Evolutionary conservation across 331 rosid species (phyloP).

Genomic region (Spiraea crenata): DNA sequence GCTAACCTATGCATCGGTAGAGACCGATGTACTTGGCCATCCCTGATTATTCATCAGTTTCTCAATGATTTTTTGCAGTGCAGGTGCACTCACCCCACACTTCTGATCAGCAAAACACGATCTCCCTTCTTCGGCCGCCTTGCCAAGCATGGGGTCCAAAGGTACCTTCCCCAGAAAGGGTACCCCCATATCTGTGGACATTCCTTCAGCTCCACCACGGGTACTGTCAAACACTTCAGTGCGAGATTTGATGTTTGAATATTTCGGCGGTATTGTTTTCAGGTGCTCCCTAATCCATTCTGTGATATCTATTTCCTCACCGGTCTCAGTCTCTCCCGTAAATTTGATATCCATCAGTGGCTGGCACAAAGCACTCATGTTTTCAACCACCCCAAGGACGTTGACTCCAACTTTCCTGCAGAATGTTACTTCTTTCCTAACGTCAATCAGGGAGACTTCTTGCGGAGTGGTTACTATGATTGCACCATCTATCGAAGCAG

Average conservation of each 20-base stretch:
- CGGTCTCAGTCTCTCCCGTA: slow-evolving; percentile 46
- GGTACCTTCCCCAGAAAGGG: slow-evolving; percentile 91
- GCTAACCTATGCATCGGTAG: slow-evolving; percentile 39
- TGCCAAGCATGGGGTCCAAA: slow-evolving; percentile 84
- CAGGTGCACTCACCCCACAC: slow-evolving; percentile 65
- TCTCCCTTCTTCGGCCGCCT: slow-evolving; percentile 90
- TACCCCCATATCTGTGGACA: slow-evolving; percentile 79
- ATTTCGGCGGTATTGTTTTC: slow-evolving; percentile 67
- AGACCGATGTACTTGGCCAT: slow-evolving; percentile 30
- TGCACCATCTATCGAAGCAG: slow-evolving; percentile 76
- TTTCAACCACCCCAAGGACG: slow-evolving; percentile 84
- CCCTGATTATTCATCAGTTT: slow-evolving; percentile 53
- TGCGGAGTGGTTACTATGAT: slow-evolving; percentile 93
- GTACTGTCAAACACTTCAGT: slow-evolving; percentile 86
- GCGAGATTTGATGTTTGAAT: slow-evolving; percentile 51
- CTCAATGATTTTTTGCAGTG: slow-evolving; percentile 66
- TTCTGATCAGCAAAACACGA: slow-evolving; percentile 72
- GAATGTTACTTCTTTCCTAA: slow-evolving; percentile 82
- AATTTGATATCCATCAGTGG: slow-evolving; percentile 65
- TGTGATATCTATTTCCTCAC: slow-evolving; percentile 71
- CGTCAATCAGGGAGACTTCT: slow-evolving; percentile 83
- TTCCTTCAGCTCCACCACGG: slow-evolving; percentile 78
- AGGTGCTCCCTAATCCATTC: slow-evolving; percentile 57
- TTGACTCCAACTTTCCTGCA: slow-evolving; percentile 80
- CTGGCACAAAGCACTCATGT: slow-evolving; percentile 83